Conservation (phyloP, 2,329 filamentous ascomycete species). For the Botrytis fragariae region DNA sequence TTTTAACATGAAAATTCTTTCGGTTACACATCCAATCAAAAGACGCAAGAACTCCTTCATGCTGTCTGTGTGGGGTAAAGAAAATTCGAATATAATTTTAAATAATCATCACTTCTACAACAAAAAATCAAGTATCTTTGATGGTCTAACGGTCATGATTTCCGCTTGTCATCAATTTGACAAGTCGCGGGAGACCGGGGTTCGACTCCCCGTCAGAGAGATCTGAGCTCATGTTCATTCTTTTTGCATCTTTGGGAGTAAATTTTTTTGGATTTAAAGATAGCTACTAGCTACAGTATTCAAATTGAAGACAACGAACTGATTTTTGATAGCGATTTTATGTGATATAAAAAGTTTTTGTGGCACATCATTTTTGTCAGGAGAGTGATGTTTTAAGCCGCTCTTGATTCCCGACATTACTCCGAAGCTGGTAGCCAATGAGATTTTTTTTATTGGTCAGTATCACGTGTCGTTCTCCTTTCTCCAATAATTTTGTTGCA, state of each 20-base stretch:
- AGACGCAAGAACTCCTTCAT: no score
- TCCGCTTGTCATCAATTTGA: slow-evolving; percentile 36
- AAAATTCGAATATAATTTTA: no score
- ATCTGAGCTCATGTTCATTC: background rate
- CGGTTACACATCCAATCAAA: background rate
- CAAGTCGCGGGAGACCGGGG: slow-evolving; percentile 31
- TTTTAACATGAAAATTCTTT: accelerated
- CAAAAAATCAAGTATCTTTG: slow-evolving; percentile 25
- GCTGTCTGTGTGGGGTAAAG: background rate
- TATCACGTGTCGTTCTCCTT: background rate
- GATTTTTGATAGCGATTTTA: no score
- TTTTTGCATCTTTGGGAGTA: background rate
- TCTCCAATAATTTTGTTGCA: background rate
- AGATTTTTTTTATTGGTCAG: no score
- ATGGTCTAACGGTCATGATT: slow-evolving; percentile 41
- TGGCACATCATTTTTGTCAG: no score
- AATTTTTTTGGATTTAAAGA: no score
- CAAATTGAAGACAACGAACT: no score
- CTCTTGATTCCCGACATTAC: background rate
- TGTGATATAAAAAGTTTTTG: no score
- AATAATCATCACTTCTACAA: no score
- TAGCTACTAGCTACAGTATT: no score
- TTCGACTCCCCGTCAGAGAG: slow-evolving; percentile 32
- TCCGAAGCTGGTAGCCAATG: background rate
- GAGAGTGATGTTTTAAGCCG: background rate